These are phyloP conservation scores for Linum lewisii DNA, from an alignment of 345 rosid genomes.

Conservation along the genomic window DNA sequence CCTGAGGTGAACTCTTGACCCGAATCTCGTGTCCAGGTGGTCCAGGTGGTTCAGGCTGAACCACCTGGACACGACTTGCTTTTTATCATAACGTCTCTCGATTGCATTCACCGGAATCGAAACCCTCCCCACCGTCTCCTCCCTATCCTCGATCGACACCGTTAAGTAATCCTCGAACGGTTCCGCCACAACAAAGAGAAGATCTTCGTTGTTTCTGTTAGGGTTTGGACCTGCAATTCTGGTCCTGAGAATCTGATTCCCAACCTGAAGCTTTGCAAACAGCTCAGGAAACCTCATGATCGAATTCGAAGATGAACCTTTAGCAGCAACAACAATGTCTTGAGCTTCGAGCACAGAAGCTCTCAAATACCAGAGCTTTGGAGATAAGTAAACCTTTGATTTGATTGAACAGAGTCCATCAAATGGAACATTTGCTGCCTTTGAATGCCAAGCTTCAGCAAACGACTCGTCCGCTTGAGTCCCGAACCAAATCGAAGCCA, in stretches of 20 bases:
- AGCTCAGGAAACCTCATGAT: conserved; percentile 49
- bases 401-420: conserved; percentile 51
- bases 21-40: conserved; percentile 27
- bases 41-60: no score
- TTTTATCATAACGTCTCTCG: no score
- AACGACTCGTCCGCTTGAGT: conserved; percentile 76
- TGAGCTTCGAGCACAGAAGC: conserved; percentile 61
- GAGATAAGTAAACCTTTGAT: conserved; percentile 65
- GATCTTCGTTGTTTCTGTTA: conserved; percentile 46
- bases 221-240: conserved; percentile 29
- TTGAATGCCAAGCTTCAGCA: conserved; percentile 68
- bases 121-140: conserved; percentile 40
- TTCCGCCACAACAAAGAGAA: conserved; percentile 63
- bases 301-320: no score
- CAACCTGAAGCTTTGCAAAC: conserved; percentile 39
- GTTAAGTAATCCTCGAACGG: conserved; percentile 60
- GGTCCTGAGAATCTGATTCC: conserved; percentile 56
- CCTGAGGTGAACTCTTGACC: conserved; percentile 52
- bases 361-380: conserved; percentile 66
- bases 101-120: no score
- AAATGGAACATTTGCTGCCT: conserved; percentile 52
- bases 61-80: no score
- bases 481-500: conserved; percentile 72
- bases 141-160: conserved; percentile 47
- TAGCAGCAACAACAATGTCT: conserved; percentile 42